Percentiles rank a stretch among this genome's conserved stretches.
Conservation (phyloP, 371 early-diverging fungal genomes). For the Mucor indicus region DNA sequence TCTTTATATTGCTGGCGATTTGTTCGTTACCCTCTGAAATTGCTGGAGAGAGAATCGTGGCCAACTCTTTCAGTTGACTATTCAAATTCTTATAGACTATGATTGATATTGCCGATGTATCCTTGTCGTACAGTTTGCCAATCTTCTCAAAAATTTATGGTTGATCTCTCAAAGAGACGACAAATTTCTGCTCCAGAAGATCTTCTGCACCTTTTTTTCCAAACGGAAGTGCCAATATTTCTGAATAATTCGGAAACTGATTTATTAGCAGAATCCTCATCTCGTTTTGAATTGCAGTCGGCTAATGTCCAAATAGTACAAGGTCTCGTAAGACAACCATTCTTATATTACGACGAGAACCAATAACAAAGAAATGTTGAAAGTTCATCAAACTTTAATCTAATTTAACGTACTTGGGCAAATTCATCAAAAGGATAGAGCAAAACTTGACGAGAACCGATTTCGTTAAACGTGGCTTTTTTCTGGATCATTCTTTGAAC, state of each 20-base stretch:
- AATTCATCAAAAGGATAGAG: slow-evolving; percentile 12
- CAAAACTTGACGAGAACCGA: slow-evolving; percentile 1
- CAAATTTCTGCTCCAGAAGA: slow-evolving; percentile 9
- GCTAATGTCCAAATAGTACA: slow-evolving; percentile 13
- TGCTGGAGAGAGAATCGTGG: slow-evolving; percentile 9
- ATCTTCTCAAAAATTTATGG: slow-evolving; percentile 8
- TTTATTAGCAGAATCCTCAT: slow-evolving; percentile 7
- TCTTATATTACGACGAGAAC: slow-evolving; percentile 12
- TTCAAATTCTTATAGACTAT: slow-evolving; percentile 13
- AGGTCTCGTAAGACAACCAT: slow-evolving; percentile 11
- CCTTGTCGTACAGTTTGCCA: slow-evolving; percentile 13
- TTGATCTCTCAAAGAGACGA: slow-evolving; percentile 14
- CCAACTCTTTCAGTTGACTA: slow-evolving; percentile 11
- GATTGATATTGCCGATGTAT: slow-evolving; percentile 11
- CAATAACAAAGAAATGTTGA: slow-evolving; percentile 14
- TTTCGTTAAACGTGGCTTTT: slow-evolving; percentile 5
- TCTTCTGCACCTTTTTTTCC: slow-evolving; percentile 13
- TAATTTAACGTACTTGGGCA: slow-evolving; percentile 11
- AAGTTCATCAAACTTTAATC: slow-evolving; percentile 13
- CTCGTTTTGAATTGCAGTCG: slow-evolving; percentile 3
- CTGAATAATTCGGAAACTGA: slow-evolving; percentile 15
- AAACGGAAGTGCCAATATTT: slow-evolving; percentile 11
- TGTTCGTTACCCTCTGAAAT: slow-evolving; percentile 11
- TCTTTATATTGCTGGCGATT: slow-evolving; percentile 13
- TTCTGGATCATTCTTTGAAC: slow-evolving; percentile 6